Base-by-base conservation (phyloP, 2,329 filamentous ascomycete genomes). In the Ophiostoma quercus region DNA sequence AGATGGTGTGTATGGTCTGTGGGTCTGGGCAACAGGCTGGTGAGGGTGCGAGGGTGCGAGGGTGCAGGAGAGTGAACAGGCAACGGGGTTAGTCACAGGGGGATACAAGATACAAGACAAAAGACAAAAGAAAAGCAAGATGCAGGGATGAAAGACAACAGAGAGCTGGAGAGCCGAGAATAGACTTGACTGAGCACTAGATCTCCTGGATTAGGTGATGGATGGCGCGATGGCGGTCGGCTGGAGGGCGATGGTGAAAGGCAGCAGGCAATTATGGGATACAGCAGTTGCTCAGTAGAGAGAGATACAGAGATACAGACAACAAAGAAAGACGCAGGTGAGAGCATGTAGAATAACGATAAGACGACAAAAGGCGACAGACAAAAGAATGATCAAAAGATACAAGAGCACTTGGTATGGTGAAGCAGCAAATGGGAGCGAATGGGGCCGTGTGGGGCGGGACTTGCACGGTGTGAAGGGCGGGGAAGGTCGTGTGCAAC, bases 1-100 rank as follows among this genome's bases (percentile, higher is more conserved):
- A 19, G 62, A 65, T 65, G 62, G 62, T 65, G 62, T 65, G 60
- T 62, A 63, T 63, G 60, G 60, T 39, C 32, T 65, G 60, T 65
- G 60, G 57, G 57, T 62, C 57, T 57, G 22, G 54, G 25, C 54
- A 60, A 19, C 54, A 60, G 54, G 54, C 25, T 25, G 32, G 25
- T 14, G 14, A 12, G 43, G 9, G 51, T 12, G 39, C 39, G 37
- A 37, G 34, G 34, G 37, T 39, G 37, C 37, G 39, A 41, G 34
- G 34, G 34, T 34, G 34, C 34, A n/a, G 47, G 19, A 54, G 57
- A 34, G 57, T 62, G 57, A 62, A 62, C 57, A 62, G 57, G 57
- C 57, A 62, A 62, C 57, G 25, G 57, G 54, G 57, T 62, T 62
- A 32, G 25, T 62, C 57, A 62, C 57, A 62, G 25, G 25, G 25